Conservation (phyloP, 2,329 filamentous ascomycete species). For the Cercospora sp. region DNA sequence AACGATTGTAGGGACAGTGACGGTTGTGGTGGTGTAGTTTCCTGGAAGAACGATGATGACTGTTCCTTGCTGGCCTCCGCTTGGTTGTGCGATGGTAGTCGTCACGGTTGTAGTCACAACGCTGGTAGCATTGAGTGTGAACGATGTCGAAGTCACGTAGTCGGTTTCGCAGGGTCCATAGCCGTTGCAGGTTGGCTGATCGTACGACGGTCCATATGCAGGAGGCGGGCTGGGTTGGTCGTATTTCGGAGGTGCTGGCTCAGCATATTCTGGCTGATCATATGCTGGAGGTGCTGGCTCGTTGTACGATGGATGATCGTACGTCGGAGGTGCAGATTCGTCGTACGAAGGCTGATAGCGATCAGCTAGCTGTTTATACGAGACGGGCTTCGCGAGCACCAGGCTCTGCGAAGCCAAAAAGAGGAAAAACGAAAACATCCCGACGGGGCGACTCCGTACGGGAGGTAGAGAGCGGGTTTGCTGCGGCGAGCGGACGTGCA, state of each 20-base stretch:
- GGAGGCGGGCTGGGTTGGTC: not conserved
- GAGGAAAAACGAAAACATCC: not conserved
- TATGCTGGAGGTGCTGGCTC: not conserved
- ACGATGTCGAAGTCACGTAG: conserved; percentile 3
- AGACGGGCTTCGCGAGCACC: not conserved
- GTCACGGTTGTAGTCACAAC: not conserved
- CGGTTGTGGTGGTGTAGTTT: not conserved
- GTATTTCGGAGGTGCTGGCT: not conserved
- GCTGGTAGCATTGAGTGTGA: not conserved
- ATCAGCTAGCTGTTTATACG: not conserved
- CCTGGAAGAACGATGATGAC: not conserved
- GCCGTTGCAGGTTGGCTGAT: not conserved
- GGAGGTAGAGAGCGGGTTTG: not conserved
- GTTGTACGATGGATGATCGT: too few relatives aligned
- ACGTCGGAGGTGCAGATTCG: not conserved
- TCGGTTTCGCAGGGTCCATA: not conserved
- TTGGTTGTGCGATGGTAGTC: not conserved
- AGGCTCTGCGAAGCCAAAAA: not conserved
- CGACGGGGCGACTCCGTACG: not conserved
- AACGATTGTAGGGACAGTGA: not conserved
- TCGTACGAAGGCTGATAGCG: not conserved
- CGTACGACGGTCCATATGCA: not conserved
- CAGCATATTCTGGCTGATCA: not conserved
- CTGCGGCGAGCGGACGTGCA: not conserved
- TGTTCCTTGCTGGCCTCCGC: not conserved